These are phyloP conservation scores for Tranzscheliella williamsii DNA, from an alignment of 1,284 basidiomycete genomes.

Conservation along the genomic window DNA sequence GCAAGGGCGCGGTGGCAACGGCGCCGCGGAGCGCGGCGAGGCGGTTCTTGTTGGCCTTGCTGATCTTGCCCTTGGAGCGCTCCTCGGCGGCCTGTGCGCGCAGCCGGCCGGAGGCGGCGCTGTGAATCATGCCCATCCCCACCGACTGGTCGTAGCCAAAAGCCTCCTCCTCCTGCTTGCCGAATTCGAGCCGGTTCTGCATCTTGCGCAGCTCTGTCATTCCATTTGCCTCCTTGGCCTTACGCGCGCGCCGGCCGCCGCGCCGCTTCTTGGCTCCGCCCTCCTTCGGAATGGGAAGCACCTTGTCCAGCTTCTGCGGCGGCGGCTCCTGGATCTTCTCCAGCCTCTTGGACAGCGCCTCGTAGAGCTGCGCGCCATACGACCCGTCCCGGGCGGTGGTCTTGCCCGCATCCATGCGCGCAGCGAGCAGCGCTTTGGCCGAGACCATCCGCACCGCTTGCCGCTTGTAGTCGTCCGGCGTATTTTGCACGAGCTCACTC, in stretches of 20 bases:
- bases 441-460: slow-evolving; percentile 91
- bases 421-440: slow-evolving; percentile 86
- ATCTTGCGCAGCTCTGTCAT: slow-evolving; percentile 95
- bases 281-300: slow-evolving; percentile 93
- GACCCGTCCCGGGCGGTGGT: slow-evolving; percentile 72
- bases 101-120: slow-evolving; percentile 79
- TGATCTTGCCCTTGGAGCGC: slow-evolving; percentile 90
- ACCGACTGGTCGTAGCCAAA: slow-evolving; percentile 95
- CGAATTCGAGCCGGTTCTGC: slow-evolving; percentile 95
- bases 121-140: slow-evolving; percentile 90
- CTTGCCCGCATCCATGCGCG: slow-evolving; percentile 87
- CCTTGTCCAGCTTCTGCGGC: slow-evolving; percentile 89
- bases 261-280: slow-evolving; percentile 86
- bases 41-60: slow-evolving; percentile 90
- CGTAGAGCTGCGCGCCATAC: slow-evolving; percentile 78
- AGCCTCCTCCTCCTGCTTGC: slow-evolving; percentile 91
- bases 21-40: slow-evolving; percentile 55
- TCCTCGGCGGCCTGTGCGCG: slow-evolving; percentile 82
- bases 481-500: slow-evolving; percentile 79
- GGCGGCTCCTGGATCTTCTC: slow-evolving; percentile 91
- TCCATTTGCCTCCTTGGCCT: slow-evolving; percentile 94
- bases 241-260: slow-evolving; percentile 91
- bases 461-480: slow-evolving; percentile 86
- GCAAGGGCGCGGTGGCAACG: slow-evolving; percentile 60
- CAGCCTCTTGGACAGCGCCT: slow-evolving; percentile 86